Conservation (phyloP, 192 early-diverging fungal species). For the Geosiphon pyriformis region DNA sequence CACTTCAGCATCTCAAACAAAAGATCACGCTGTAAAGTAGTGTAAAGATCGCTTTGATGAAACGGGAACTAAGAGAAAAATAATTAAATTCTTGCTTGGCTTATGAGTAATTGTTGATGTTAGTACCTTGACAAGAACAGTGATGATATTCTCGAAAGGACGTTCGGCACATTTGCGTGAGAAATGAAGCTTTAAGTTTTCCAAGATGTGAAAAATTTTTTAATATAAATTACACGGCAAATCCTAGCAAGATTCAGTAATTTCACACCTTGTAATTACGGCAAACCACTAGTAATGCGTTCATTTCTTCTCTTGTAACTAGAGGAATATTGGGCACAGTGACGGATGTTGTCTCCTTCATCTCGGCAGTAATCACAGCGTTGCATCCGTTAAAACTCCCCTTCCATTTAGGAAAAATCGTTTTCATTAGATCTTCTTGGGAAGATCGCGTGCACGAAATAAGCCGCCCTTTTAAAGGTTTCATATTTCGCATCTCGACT, state of each 20-base stretch:
- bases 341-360: neutral
- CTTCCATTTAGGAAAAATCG: conserved; percentile 56
- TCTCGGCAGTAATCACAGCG: conserved; percentile 34
- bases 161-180: conserved; percentile 67
- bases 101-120: too few species aligned
- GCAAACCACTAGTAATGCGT: conserved; percentile 59
- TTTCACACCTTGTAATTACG: conserved; percentile 63
- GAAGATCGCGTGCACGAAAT: conserved; percentile 44
- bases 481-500: conserved; percentile 48
- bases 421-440: conserved; percentile 52
- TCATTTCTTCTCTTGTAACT: conserved; percentile 68
- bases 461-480: conserved; percentile 56
- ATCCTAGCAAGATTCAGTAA: neutral
- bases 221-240: neutral
- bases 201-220: neutral
- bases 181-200: conserved; percentile 54
- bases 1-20: conserved; percentile 64
- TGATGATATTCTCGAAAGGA: conserved; percentile 67
- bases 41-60: conserved; percentile 55
- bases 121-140: conserved; percentile 10
- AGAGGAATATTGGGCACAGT: conserved; percentile 29
- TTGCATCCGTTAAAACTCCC: conserved; percentile 42
- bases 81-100: neutral
- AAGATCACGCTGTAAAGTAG: conserved; percentile 66
- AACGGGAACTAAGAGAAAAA: conserved; percentile 68